phyloP scores from a whole-genome alignment of 2,329 filamentous ascomycete species.

The Curvularia eragrostidis region DNA sequence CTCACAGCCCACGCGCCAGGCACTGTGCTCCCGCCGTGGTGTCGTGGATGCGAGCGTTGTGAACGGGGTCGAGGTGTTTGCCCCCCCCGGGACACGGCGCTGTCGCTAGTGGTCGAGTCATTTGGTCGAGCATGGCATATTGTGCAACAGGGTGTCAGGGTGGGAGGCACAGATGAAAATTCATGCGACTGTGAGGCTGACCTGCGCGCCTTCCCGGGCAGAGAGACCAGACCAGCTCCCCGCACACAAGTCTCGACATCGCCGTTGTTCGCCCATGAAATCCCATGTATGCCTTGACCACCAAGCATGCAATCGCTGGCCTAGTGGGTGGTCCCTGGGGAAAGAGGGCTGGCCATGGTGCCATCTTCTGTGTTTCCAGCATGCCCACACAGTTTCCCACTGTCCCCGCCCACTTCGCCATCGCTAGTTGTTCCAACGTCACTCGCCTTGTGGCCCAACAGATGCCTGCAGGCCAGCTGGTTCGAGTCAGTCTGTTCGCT shows the following conservation, averaged over 20 bases:
- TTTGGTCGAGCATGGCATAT: slow-evolving; percentile 11
- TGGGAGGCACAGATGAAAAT: slow-evolving; percentile 4
- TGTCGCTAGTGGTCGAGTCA: slow-evolving; percentile 12
- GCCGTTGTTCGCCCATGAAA: not conserved
- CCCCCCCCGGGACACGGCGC: slow-evolving; percentile 6
- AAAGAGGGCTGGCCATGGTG: not conserved
- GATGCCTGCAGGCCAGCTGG: not conserved
- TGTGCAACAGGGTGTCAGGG: slow-evolving; percentile 7
- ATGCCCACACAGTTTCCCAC: not conserved
- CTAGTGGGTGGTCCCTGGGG: not conserved
- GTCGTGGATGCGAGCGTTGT: not conserved
- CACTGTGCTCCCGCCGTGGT: not conserved
- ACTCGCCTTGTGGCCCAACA: not conserved
- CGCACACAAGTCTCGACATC: not conserved
- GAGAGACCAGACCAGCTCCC: not conserved
- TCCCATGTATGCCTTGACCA: not conserved
- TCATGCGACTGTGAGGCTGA: slow-evolving; percentile 4
- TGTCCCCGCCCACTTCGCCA: not conserved
- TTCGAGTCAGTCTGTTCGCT: not conserved
- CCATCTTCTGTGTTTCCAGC: not conserved
- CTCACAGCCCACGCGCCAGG: not conserved
- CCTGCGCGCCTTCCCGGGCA: not conserved
- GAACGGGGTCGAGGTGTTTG: not conserved
- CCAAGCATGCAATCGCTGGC: not conserved
- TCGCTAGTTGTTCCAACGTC: not conserved